These are phyloP conservation scores for Chloranthus sessilifolius DNA, from an alignment of 164 flowering plant genomes.

Conservation along the genomic window DNA sequence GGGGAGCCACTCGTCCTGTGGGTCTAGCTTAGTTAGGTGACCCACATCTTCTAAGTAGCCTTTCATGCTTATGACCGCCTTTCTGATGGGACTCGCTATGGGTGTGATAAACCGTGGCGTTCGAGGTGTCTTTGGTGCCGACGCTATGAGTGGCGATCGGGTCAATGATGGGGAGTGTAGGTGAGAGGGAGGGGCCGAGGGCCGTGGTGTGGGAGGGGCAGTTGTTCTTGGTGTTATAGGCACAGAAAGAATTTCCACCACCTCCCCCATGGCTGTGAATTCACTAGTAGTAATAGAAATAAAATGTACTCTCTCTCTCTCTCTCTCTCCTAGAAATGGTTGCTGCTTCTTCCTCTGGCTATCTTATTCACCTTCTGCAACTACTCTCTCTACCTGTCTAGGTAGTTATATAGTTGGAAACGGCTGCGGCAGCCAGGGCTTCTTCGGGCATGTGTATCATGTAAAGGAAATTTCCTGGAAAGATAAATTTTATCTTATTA, in stretches of 20 bases:
- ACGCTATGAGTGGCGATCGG: constrained; percentile 19
- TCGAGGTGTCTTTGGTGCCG: constrained; percentile 6
- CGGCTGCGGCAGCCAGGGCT: no score
- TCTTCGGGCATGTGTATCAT: no score
- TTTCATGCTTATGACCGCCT: constrained; percentile 39
- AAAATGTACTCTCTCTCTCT: no score
- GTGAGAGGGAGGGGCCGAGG: constrained; percentile 22
- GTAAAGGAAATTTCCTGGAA: no score
- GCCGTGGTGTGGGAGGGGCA: constrained; percentile 6
- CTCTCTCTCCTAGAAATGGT: no score
- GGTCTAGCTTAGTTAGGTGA: constrained; percentile 47
- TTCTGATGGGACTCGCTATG: constrained; percentile 47
- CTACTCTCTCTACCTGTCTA: no score
- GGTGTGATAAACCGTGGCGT: constrained; percentile 36
- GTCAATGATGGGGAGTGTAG: constrained; percentile 22
- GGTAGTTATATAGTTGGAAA: no score
- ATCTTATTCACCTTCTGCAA: no score
- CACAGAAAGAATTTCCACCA: constrained; percentile 12
- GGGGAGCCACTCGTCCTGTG: constrained; percentile 75
- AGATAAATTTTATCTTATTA: no score
- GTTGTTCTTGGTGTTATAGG: constrained; percentile 12
- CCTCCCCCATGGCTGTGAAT: constrained; percentile 6
- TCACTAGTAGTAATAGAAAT: no score
- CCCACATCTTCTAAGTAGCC: constrained; percentile 46
- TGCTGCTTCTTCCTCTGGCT: no score